A percentile compares a stretch with the other conserved stretches of the same genome.
These are phyloP conservation scores for Trichoderma sp. DNA, from an alignment of 2,329 filamentous ascomycete species.

Conservation along the genomic window DNA sequence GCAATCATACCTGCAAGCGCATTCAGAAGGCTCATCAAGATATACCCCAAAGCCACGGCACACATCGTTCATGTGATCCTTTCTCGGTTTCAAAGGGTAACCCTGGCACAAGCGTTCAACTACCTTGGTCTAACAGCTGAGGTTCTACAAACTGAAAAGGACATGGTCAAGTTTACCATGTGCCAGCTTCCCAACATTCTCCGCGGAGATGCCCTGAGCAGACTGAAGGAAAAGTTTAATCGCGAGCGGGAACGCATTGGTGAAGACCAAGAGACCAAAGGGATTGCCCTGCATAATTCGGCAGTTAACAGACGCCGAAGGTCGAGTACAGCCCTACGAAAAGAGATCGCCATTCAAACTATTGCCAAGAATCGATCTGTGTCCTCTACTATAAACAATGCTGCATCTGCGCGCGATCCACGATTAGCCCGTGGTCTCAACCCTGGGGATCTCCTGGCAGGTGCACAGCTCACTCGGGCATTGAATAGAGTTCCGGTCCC, in stretches of 20 bases:
- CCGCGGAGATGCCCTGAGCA: constrained; percentile 74
- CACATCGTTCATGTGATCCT: constrained; percentile 98
- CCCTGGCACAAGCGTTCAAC: constrained; percentile 87
- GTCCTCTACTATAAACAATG: constrained; percentile 44
- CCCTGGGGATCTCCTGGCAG: constrained; percentile 77
- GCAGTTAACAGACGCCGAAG: constrained; percentile 62
- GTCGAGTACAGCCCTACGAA: constrained; percentile 72
- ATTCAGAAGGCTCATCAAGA: constrained; percentile 84
- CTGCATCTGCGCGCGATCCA: constrained; percentile 42
- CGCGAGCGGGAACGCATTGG: constrained; percentile 79
- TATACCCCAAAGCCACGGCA: constrained; percentile 93
- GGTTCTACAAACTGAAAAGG: constrained; percentile 86
- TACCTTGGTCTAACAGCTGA: constrained; percentile 91
- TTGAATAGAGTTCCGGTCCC: constrained; percentile 20
- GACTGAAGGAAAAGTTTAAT: constrained; percentile 90
- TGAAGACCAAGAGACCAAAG: constrained; percentile 76
- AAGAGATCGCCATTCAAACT: constrained; percentile 74
- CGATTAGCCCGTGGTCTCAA: constrained; percentile 52
- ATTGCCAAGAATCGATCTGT: constrained; percentile 49
- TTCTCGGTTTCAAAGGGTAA: constrained; percentile 90
- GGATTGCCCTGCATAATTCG: constrained; percentile 90
- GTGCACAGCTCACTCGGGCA: constrained; percentile 67
- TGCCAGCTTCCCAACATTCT: constrained; percentile 91
- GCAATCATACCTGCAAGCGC: constrained; percentile 97
- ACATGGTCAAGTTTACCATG: constrained; percentile 89